Evolutionary conservation across 2,329 filamentous ascomycete genomes (phyloP).

Genomic region (Scedosporium aurantiacum): DNA sequence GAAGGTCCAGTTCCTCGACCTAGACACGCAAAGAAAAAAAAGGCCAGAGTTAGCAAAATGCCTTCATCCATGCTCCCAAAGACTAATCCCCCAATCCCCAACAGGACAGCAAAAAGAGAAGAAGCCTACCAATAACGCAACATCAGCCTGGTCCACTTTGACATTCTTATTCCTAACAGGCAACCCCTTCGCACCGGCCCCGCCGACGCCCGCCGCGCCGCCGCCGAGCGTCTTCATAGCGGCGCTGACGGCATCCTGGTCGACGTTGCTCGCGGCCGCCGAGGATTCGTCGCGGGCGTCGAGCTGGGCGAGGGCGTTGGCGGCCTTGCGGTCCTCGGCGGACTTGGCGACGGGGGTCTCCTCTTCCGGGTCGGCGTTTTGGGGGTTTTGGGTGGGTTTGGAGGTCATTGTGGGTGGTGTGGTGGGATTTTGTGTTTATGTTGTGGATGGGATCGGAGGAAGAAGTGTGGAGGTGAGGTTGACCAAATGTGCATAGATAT

Average conservation of each 20-base stretch:
- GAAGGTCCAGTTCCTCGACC: slow-evolving; percentile 61
- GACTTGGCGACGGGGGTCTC: slow-evolving; percentile 46
- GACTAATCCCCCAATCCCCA: neutral
- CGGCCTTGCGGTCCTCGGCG: slow-evolving; percentile 68
- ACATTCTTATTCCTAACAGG: slow-evolving; percentile 42
- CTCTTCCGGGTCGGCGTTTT: slow-evolving; percentile 45
- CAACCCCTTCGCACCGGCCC: slow-evolving; percentile 14
- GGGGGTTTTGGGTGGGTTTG: slow-evolving; percentile 21
- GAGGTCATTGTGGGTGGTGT: slow-evolving; percentile 38
- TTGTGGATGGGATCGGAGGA: neutral
- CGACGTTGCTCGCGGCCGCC: slow-evolving; percentile 42
- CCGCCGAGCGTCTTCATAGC: slow-evolving; percentile 53
- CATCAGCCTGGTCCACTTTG: slow-evolving; percentile 65
- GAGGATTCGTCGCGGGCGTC: slow-evolving; percentile 43
- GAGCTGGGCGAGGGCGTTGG: slow-evolving; percentile 60
- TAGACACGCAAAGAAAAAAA: slow-evolving; percentile 15
- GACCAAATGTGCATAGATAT: neutral
- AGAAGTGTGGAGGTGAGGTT: neutral
- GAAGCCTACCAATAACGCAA: slow-evolving; percentile 50
- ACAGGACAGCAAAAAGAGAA: neutral
- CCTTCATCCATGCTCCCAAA: neutral
- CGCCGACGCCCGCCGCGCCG: slow-evolving; percentile 16
- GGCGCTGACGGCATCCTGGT: slow-evolving; percentile 58
- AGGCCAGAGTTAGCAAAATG: neutral
- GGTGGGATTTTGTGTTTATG: slow-evolving; percentile 53